Percentiles rank a stretch among this genome's conserved stretches.
These are phyloP conservation scores for Vanrija sp. DNA, from an alignment of 1,284 basidiomycete species.

Conservation along the genomic window DNA sequence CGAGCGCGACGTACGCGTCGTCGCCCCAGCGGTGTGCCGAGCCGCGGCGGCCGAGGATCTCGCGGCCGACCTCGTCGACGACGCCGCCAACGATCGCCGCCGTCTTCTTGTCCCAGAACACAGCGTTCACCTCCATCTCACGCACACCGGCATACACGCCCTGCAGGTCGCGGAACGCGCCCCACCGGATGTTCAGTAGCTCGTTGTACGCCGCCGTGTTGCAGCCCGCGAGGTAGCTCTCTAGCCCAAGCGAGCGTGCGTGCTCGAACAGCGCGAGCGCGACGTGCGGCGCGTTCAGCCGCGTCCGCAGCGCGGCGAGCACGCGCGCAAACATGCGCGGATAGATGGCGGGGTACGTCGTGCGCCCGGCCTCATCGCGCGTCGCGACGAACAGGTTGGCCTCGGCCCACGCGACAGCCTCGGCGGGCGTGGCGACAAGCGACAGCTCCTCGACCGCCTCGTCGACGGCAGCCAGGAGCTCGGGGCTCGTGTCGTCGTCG, in stretches of 20 bases:
- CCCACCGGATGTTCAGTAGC: conserved; percentile 72
- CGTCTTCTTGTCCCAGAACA: conserved; percentile 62
- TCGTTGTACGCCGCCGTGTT: conserved; percentile 80
- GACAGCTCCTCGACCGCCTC: conserved; percentile 71
- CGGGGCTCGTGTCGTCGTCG: conserved; percentile 22
- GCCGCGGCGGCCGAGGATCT: no score
- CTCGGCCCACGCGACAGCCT: conserved; percentile 72
- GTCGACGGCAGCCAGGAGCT: conserved; percentile 54
- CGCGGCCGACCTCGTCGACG: conserved; percentile 56
- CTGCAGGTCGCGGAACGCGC: conserved; percentile 69
- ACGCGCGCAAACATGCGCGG: conserved; percentile 62
- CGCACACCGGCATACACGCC: conserved; percentile 66
- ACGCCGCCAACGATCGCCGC: conserved; percentile 61
- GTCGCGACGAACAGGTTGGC: conserved; percentile 58
- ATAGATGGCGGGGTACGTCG: conserved; percentile 12
- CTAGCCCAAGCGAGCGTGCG: conserved; percentile 64
- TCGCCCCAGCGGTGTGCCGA: conserved; percentile 4
- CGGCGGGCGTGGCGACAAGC: conserved; percentile 63
- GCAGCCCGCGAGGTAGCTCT: conserved; percentile 80
- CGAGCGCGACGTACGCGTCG: conserved; percentile 9
- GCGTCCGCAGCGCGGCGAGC: conserved; percentile 67
- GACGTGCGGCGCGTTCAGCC: conserved; percentile 71
- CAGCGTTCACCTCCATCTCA: conserved; percentile 77
- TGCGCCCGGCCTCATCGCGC: conserved; percentile 18
- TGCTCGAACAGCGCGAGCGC: conserved; percentile 78